Base-by-base conservation (phyloP, 148 eudicot genomes). In the Cornus suecica region DNA sequence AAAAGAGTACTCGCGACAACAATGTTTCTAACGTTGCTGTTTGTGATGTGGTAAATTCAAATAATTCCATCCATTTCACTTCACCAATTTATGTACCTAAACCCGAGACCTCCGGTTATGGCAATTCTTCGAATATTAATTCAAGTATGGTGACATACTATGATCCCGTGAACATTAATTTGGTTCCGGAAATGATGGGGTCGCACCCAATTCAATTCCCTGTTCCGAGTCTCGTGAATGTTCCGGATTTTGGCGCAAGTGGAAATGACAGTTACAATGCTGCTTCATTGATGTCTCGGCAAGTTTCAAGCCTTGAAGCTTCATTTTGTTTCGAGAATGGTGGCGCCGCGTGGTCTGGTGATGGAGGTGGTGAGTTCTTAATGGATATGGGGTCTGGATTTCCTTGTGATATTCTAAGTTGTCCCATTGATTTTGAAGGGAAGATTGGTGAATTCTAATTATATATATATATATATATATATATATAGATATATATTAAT, bases 31-130 rank as follows among this genome's bases (percentile, higher is more conserved):
- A n/a, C n/a, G n/a, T n/a, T n/a, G n/a, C n/a, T n/a, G n/a, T n/a
- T n/a, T n/a, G n/a, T n/a, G n/a, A n/a, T n/a, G n/a, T n/a, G n/a
- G n/a, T n/a, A n/a, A n/a, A n/a, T n/a, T 0, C 54, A 10, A 48
- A 45, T 14, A 48, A 48, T 48, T 48, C 54, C 20, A 48, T 48
- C 5, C 20, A 45, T 65, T 54, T 64, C 8, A 41, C 23, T 23
- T 28, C 76, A 24, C n/a, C 3, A 22, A 1, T 29, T 67, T 77
- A 70, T 83, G 72, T 65, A 16, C 25, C 31, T 65, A 76, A 63
- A 68, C 32, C 54, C 29, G 56, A 73, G 22, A 56, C 52, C 34
- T 42, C 65, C 64, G 30, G 63, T 14, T 25, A 66, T 25, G 68
- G 4, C 24, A 45, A 61, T 67, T 37, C 3, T 48, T 48, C 20